Evolutionary conservation across 2,329 filamentous ascomycete species (phyloP).

Genomic region (Colletotrichum coccodes): DNA sequence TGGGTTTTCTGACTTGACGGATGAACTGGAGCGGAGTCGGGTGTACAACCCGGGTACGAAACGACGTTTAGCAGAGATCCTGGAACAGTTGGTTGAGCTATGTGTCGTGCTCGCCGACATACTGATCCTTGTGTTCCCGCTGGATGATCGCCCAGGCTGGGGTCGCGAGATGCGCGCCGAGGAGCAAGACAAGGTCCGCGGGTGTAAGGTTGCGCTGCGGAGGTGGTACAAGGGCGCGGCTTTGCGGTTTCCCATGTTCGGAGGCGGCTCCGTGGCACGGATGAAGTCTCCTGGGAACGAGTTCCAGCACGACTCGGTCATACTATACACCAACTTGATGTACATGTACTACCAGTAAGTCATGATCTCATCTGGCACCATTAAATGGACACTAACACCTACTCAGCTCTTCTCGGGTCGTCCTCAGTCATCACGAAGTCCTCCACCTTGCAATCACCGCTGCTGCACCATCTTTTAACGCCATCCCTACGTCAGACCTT

Average conservation of each 20-base stretch:
- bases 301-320: constrained; percentile 52
- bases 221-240: constrained; percentile 53
- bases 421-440: constrained; percentile 58
- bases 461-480: constrained; percentile 45
- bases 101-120: constrained; percentile 58
- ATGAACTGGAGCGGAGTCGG: constrained; percentile 55
- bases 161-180: constrained; percentile 44
- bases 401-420: constrained; percentile 52
- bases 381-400: constrained; percentile 13
- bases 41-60: constrained; percentile 59
- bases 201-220: constrained; percentile 48
- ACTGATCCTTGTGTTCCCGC: constrained; percentile 54
- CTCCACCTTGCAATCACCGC: constrained; percentile 54
- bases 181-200: constrained; percentile 43
- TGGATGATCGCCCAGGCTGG: constrained; percentile 53
- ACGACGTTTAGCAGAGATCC: constrained; percentile 52
- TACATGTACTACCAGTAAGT: constrained; percentile 64
- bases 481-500: constrained; percentile 42
- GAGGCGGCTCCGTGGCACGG: constrained; percentile 41
- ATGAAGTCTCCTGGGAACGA: constrained; percentile 40
- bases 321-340: constrained; percentile 58
- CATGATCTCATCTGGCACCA: fast-evolving
- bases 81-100: constrained; percentile 57
- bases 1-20: constrained; percentile 53
- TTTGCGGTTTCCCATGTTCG: constrained; percentile 50